phyloP scores from a whole-genome alignment of 129 eudicot species.

The Scalesia atractyloides region DNA sequence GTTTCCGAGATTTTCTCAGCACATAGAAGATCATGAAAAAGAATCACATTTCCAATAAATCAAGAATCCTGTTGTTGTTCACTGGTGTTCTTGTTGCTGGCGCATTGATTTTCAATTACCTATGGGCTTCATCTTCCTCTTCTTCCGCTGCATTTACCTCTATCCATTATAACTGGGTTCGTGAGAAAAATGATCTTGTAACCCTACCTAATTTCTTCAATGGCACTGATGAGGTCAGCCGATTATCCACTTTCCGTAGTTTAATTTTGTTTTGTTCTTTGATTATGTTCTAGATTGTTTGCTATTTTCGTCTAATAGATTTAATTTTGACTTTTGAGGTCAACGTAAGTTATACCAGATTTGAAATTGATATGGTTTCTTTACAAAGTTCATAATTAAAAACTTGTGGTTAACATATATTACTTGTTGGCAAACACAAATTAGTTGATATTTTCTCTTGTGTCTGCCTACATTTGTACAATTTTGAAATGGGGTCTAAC shows the following conservation, averaged over 20 bases:
- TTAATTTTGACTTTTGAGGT: slow-evolving; percentile 17
- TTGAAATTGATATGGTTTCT: not conserved
- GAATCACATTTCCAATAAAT: slow-evolving; percentile 38
- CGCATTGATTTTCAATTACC: slow-evolving; percentile 35
- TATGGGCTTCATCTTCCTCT: slow-evolving; percentile 50
- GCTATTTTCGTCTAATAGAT: not conserved
- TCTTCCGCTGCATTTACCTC: slow-evolving; percentile 28
- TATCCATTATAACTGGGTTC: slow-evolving; percentile 37
- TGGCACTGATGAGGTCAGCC: slow-evolving; percentile 31
- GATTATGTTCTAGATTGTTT: not conserved
- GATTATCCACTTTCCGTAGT: not conserved
- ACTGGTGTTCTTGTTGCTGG: slow-evolving; percentile 40
- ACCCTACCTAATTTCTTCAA: slow-evolving; percentile 29
- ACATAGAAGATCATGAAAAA: slow-evolving; percentile 20
- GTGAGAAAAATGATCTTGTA: slow-evolving; percentile 30
- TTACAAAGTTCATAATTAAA: not conserved
- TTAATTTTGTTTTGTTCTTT: not conserved
- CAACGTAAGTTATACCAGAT: not conserved
- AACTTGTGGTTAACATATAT: not conserved
- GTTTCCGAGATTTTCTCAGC: slow-evolving; percentile 3
- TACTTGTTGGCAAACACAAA: not conserved
- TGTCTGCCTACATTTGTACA: not conserved
- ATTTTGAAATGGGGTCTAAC: not conserved
- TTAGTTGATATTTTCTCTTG: not conserved
- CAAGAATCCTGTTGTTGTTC: slow-evolving; percentile 33